Evolutionary conservation across 1,139 yeast species (phyloP), one percentile per base, ranked within the genome.

Genomic region (Tardiomyces blankii): DNA sequence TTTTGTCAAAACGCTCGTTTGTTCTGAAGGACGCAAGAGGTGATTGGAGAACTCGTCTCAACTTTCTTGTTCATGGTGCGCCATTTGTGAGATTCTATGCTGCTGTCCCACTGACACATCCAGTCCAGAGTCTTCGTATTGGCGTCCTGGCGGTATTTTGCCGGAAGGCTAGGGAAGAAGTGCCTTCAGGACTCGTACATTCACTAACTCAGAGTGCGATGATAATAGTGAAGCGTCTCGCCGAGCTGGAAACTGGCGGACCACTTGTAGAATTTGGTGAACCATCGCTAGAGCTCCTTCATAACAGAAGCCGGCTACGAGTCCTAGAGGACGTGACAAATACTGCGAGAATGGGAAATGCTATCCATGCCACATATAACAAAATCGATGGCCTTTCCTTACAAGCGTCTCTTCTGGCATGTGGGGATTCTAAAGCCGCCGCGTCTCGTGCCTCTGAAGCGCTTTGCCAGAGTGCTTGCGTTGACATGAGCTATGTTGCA

Each of bases 81-180:
- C 87, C 89, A 0, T 65, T 66, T 50, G 73, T 81, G 43, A 68
- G 64, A 48, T 80, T 80, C 54, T 82, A 81, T 56, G 73, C 78
- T 42, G 86, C 82, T 0, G 83, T 78, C 4, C 85, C 84, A 0
- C 56, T 81, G 39, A 47, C 67, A 5, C 25, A 21, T 2, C 59
- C 71, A 1, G 58, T 64, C 1, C 60, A 65, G 16, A 68, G 69
- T 2, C 65, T 68, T 18, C 66, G 68, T 0, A 69, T 82, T 47
- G 91, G 91, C 0, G 73, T 72, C 0, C 57, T 82, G n/a, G 69
- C 88, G 0, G 66, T 81, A 0, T 79, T 77, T 62, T 86, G 79
- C 56, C 61, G 75, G 0, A 66, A 63, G 46, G 63, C 75, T 13
- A 70, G 75, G 48, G 52, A 54, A 1, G 61, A 61, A 1, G 66